Base-by-base conservation (phyloP, 2,329 filamentous ascomycete genomes). In the Arachnomyces sp. region DNA sequence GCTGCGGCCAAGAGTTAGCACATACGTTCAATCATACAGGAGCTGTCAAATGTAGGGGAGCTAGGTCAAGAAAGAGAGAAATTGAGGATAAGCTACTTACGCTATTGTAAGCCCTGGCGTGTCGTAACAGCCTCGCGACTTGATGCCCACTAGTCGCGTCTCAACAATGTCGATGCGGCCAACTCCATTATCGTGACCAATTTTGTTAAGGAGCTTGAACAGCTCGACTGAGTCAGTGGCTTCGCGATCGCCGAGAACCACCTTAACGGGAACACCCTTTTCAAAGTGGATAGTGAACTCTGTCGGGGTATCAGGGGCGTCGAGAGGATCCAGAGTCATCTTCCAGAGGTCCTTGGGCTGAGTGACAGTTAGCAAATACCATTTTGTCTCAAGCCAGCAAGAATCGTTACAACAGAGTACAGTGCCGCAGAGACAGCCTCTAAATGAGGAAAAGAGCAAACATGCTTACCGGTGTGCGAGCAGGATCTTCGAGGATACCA, bases 121-220 rank as follows among this genome's bases (percentile, higher is more conserved):
- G n/a, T n/a, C 85, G 70, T 89, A 89, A 72, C 84, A 89, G 54
- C 85, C 85, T 55, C 85, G 78, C 51, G 75, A 81, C 72, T 89
- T 89, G 54, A 89, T 73, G 48, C 84, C 85, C 57, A 86, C 83
- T 70, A 83, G 86, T 39, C 85, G 76, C 69, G 85, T 84, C 65
- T 87, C 84, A 45, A 89, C 84, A 57, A 90, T 90, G 63, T 90
- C 85, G 50, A 90, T 82, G 55, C 86, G 73, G 54, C 85, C 86
- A 51, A 90, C 77, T 60, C 86, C 86, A 67, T 87, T 71, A 49
- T 71, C 74, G 60, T 77, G 75, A 49, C 77, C 86, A 48, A 90
- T 81, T 44, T 76, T 69, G 67, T 89, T 89, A 52, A 78, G 72
- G 41, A 76, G 73, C 45, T 78, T 69, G 72, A 90, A 90, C 42